Conservation (phyloP, 306 rosid genomes). For the Elaeagnus macrophylla region DNA sequence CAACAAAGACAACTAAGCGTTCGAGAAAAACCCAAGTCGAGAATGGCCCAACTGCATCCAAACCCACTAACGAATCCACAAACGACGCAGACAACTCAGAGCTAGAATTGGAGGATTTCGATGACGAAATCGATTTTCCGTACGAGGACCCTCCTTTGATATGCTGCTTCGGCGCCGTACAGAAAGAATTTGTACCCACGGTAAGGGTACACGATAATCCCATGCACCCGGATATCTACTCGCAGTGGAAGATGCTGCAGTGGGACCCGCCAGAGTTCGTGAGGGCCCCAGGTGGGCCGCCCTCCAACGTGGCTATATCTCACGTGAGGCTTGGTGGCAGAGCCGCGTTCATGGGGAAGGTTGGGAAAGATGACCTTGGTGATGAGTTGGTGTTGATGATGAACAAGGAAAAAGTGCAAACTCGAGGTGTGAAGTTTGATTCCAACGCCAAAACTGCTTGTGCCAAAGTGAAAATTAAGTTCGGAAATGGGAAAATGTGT, state of each 20-base stretch:
- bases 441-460: conserved; percentile 36
- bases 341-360: conserved; percentile 80
- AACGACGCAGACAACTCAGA: conserved; percentile 13
- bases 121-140: conserved; percentile 54
- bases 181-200: conserved; percentile 70
- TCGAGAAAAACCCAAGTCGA: conserved; percentile 22
- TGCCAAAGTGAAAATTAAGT: conserved; percentile 50
- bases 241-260: conserved; percentile 93
- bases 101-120: conserved; percentile 36
- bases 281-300: conserved; percentile 68
- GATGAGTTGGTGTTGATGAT: conserved; percentile 59
- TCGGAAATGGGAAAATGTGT: conserved; percentile 53
- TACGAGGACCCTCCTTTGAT: conserved; percentile 66
- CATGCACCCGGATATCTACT: conserved; percentile 73
- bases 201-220: conserved; percentile 67
- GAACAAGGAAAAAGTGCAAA: conserved; percentile 81
- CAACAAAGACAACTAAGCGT: conserved; percentile 34
- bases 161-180: conserved; percentile 84
- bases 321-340: conserved; percentile 91
- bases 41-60: conserved; percentile 25
- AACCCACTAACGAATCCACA: conserved; percentile 1
- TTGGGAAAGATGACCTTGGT: conserved; percentile 61
- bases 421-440: conserved; percentile 62
- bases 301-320: conserved; percentile 78
- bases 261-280: conserved; percentile 96